Base-by-base conservation (phyloP, 805 yeast species). In the Teunomyces pallodes region DNA sequence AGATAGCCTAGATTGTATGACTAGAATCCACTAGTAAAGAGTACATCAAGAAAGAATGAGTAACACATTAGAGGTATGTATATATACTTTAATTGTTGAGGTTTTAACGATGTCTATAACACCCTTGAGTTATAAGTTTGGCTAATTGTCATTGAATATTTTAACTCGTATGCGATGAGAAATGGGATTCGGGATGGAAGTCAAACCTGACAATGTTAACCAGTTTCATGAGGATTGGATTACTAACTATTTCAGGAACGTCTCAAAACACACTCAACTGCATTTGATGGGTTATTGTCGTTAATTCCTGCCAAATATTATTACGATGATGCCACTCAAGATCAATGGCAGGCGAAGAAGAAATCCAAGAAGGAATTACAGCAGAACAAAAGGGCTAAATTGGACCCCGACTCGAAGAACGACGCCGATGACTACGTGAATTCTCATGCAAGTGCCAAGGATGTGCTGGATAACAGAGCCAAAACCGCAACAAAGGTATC, bases 301-400 rank as follows among this genome's bases (percentile, higher is more conserved):
- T 73, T 92, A 65, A 91, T 92, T 49, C 97, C 98, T 3, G 96
- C 97, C 2, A 90, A 90, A 62, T 90, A 86, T 61, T 92, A 92
- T 65, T 90, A 88, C 64, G 97, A 91, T 65, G 96, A 87, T 35
- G 92, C 88, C 49, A 85, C 92, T 2, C 83, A 86, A 58, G 84
- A 85, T 45, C 97, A 92, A 68, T 91, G 97, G 97, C 84, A 85
- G 57, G 86, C 84, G 57, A 87, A 83, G 71, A 89, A 90, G 72
- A 80, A 84, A 67, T 67, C 82, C 28, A 87, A 86, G 57, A 81
- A 77, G 46, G 90, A 88, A 55, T 66, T 75, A 16, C 80, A 75
- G 54, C 75, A 71, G 45, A 82, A 80, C 53, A 87, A 86, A 62
- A 72, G 80, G 54, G 80, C 81, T 48, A 91, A 90, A 65, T 75